Evolutionary conservation across 305 asterid species (phyloP), one percentile per base, ranked within the genome.

Genomic region (Solanum hybrid): DNA sequence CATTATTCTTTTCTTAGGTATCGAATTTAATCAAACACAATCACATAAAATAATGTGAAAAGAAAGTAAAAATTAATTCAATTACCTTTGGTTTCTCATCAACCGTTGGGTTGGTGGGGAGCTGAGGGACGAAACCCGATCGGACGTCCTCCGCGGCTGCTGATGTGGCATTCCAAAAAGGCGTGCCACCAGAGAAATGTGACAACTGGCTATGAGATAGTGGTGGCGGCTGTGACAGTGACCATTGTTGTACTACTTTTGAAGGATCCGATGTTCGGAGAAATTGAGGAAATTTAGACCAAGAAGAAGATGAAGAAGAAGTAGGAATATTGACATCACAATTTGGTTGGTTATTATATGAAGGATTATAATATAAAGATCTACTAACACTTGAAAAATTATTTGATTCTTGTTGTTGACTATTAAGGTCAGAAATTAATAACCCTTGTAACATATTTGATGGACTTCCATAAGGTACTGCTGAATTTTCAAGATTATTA

Each of bases 91-190:
- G 93, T 69, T 96, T 94, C 46, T 94, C 95, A 60, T 96, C 96
- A 66, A 94, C 94, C 32, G 92, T 88, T 4, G 98, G 93, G 46
- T 95, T 86, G 2, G 95, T 91, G 81, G 42, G 81, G 77, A 92
- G 89, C 90, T 92, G 96, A 71, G 98, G 96, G 84, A 96, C 92
- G 89, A 95, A 95, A 89, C 92, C 91, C 1, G 96, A 91, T 27
- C 96, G 93, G 56, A 93, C 95, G n/a, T 86, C 79, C 92, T 87
- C 87, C 91, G 95, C 64, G 38, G 94, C 31, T 4, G 94, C 34
- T 7, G 96, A 92, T 1, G 97, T 91, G 6, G 99, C 96, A 87
- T 92, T 97, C 99, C 99, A 96, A 90, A 94, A 95, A 5, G 98
- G 96, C 5, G 98, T 92, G 88, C 94, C 94, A 89, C 96, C 95